These are phyloP conservation scores for Lachnellula subtilissima DNA, from an alignment of 2,329 filamentous ascomycete genomes.

Conservation along the genomic window DNA sequence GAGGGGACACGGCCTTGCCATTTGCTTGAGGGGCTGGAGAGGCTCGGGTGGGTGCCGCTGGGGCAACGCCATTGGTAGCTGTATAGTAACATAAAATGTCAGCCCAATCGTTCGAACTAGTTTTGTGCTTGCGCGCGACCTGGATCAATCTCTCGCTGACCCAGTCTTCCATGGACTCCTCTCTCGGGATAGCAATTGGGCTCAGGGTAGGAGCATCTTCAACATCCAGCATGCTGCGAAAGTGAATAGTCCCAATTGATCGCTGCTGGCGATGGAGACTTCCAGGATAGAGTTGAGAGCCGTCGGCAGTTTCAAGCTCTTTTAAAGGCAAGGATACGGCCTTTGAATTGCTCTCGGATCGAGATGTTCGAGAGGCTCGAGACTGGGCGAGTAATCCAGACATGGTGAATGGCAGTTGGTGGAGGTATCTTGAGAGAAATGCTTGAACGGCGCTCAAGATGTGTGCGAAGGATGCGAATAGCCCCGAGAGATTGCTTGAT, in stretches of 20 bases:
- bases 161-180: constrained; percentile 29
- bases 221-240: constrained; percentile 51
- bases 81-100: constrained; percentile 31
- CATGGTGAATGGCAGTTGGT: constrained; percentile 20
- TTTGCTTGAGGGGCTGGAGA: constrained; percentile 28
- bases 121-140: constrained; percentile 23
- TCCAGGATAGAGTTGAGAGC: constrained; percentile 18
- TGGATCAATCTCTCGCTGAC: constrained; percentile 21
- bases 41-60: constrained; percentile 27
- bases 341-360: constrained; percentile 15
- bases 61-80: constrained; percentile 32
- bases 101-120: constrained; percentile 28
- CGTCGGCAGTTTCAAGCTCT: constrained; percentile 4
- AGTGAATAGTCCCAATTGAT: constrained; percentile 32
- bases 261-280: constrained; percentile 23
- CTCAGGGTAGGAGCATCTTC: constrained; percentile 40
- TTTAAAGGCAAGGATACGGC: neutral
- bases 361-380: constrained; percentile 15
- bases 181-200: constrained; percentile 16
- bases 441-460: constrained; percentile 3
- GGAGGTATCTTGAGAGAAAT: constrained; percentile 4
- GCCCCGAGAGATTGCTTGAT: constrained; percentile 7
- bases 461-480: constrained; percentile 7
- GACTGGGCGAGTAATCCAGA: constrained; percentile 17
- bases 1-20: constrained; percentile 25